Percentiles rank a stretch among this genome's conserved stretches.
Evolutionary conservation across 2,329 filamentous ascomycete species (phyloP).

Genomic region (Chrysosporium keratinophilum): DNA sequence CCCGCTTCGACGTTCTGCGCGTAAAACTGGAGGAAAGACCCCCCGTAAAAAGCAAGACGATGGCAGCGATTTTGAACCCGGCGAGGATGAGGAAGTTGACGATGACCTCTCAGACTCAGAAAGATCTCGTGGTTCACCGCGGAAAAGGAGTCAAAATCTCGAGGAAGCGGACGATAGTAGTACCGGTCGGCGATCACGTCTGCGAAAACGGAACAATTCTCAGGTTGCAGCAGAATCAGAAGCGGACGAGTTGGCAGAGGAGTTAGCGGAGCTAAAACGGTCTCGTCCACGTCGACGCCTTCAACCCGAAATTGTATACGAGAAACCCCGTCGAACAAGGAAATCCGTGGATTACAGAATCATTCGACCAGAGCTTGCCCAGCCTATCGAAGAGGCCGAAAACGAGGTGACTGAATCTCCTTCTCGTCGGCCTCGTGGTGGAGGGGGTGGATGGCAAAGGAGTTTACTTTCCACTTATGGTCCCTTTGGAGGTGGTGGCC

Average conservation of each 20-base stretch:
- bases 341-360: constrained; percentile 79
- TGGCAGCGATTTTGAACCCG: constrained; percentile 55
- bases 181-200: constrained; percentile 42
- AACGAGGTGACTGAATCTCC: constrained; percentile 58
- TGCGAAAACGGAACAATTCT: constrained; percentile 41
- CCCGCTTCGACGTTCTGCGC: constrained; percentile 30
- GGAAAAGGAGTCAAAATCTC: constrained; percentile 31
- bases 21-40: constrained; percentile 33
- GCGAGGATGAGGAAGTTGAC: constrained; percentile 39
- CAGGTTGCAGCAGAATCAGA: constrained; percentile 41
- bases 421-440: constrained; percentile 56
- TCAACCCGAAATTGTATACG: constrained; percentile 29
- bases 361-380: constrained; percentile 59
- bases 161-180: constrained; percentile 41
- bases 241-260: constrained; percentile 49
- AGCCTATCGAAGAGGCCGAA: constrained; percentile 65
- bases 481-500: constrained; percentile 75
- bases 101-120: constrained; percentile 45
- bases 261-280: constrained; percentile 39
- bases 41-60: constrained; percentile 42
- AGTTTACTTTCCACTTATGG: constrained; percentile 81
- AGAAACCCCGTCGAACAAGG: constrained; percentile 45
- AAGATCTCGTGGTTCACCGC: constrained; percentile 35
- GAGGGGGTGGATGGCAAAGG: constrained; percentile 57
- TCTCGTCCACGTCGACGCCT: constrained; percentile 34